Percentiles rank a stretch among this genome's conserved stretches.
phyloP scores from a whole-genome alignment of 768 basidiomycete species.

The Lactarius deliciosus region DNA sequence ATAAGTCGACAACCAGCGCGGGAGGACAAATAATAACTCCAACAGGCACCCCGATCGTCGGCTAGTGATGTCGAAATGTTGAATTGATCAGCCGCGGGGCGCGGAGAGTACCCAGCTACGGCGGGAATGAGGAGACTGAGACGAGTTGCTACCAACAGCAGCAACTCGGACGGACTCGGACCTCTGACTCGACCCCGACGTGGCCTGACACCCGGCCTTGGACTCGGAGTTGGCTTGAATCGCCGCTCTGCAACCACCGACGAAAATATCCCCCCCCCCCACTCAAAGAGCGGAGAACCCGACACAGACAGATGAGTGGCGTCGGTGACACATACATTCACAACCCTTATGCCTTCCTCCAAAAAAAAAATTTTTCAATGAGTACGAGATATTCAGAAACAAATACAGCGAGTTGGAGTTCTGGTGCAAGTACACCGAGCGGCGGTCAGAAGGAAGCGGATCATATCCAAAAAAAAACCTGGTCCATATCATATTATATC shows the following conservation, averaged over 20 bases:
- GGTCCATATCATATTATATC: neutral
- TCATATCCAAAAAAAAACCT: neutral
- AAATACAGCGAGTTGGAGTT: too few species aligned
- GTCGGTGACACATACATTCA: too few species aligned
- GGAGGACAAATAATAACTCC: conserved; percentile 5
- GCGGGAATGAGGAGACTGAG: neutral
- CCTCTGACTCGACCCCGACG: neutral
- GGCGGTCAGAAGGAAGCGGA: neutral
- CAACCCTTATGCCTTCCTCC: neutral
- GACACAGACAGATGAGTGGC: neutral
- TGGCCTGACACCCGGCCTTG: neutral
- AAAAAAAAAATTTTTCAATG: neutral
- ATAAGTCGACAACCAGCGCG: neutral
- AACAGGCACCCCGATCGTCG: conserved; percentile 19
- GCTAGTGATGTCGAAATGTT: conserved; percentile 19
- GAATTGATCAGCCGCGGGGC: conserved; percentile 19
- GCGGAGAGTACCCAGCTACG: neutral
- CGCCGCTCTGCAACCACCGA: neutral
- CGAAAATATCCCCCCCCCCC: neutral
- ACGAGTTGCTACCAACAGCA: neutral
- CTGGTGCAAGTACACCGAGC: too few species aligned
- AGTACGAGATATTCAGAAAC: neutral
- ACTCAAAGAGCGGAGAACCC: neutral
- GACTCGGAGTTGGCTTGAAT: neutral
- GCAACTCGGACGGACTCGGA: neutral